Base-by-base conservation (phyloP, 805 yeast species). In the Debaryomyces castellii region DNA sequence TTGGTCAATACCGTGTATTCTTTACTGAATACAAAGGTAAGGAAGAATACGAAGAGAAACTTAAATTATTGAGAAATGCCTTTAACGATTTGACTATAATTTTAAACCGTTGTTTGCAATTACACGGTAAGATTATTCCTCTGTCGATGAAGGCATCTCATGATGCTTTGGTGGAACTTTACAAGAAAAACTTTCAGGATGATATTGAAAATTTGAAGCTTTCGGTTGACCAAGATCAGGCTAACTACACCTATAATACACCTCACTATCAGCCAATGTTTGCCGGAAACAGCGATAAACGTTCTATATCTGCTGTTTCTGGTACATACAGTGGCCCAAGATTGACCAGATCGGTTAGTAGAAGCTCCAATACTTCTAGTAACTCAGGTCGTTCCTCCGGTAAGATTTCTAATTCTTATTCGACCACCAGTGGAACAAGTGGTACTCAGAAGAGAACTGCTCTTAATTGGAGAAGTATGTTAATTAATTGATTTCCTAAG, bases 1-100 rank as follows among this genome's bases (percentile, higher is more conserved):
- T 89, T 51, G 87, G 89, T 2, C 89, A 86, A 59, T 89, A 87
- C 65, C 75, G 91, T 45, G 78, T 78, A 2, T 88, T 89, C 60
- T 80, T 87, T 59, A 64, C 62, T 30, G 76, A 73, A 40, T 53
- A 64, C 1, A 63, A 57, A 24, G 69, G 63, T 5, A 64, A 62
- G 47, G 64, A 63, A 10, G 66, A 62, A 21, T 61, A 67, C 43
- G 57, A 56, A 3, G 55, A 59, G 21, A 62, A 62, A 41, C 51
- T 69, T 33, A 59, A 69, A 43, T 61, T 69, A 49, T 69, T 76
- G 60, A 69, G 59, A 49, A 70, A 59, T 45, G 81, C 87, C 7
- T 87, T 87, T 64, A 73, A 81, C 57, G 90, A 85, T 58, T 74
- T 89, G 59, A 79, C 89, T 2, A 60, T 73, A n/a, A 75, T 85